Conservation (phyloP, 768 basidiomycete genomes). For the Pisolithus microcarpus region DNA sequence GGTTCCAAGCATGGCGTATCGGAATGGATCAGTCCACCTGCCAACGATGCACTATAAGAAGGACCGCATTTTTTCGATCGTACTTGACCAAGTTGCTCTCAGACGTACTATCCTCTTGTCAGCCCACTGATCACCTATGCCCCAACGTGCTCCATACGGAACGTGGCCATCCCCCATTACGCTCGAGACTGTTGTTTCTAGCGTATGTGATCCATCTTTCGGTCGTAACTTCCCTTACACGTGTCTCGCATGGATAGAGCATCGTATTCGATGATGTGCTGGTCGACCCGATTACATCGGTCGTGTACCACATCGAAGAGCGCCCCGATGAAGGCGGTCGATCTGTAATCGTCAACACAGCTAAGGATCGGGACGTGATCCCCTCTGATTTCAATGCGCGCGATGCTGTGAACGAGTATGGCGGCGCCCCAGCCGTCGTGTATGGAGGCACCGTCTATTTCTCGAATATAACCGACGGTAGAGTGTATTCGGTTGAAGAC, state of each 20-base stretch:
- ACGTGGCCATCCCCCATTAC: slow-evolving; percentile 53
- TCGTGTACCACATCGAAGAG: slow-evolving; percentile 50
- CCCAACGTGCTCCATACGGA: slow-evolving; percentile 40
- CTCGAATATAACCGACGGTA: slow-evolving; percentile 44
- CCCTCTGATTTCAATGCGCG: slow-evolving; percentile 46
- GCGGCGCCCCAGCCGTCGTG: slow-evolving; percentile 49
- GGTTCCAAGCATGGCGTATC: too few species aligned
- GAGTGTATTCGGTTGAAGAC: slow-evolving; percentile 38
- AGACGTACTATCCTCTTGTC: too few species aligned
- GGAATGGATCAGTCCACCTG: too few species aligned
- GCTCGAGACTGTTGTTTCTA: slow-evolving; percentile 40
- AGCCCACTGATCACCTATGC: too few species aligned
- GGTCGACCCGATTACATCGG: slow-evolving; percentile 40
- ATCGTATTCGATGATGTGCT: slow-evolving; percentile 36
- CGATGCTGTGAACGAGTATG: slow-evolving; percentile 58
- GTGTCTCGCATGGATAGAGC: slow-evolving; percentile 31
- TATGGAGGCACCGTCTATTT: slow-evolving; percentile 46
- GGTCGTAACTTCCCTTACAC: slow-evolving; percentile 12
- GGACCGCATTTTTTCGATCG: too few species aligned
- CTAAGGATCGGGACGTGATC: slow-evolving; percentile 39
- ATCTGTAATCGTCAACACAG: slow-evolving; percentile 46
- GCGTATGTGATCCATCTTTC: slow-evolving; percentile 18
- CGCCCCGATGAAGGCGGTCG: slow-evolving; percentile 49
- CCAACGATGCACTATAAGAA: too few species aligned
- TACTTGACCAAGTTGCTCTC: too few species aligned